Evolutionary conservation across 1,284 basidiomycete species (phyloP).

Genomic region (Laetiporus sulphureus): DNA sequence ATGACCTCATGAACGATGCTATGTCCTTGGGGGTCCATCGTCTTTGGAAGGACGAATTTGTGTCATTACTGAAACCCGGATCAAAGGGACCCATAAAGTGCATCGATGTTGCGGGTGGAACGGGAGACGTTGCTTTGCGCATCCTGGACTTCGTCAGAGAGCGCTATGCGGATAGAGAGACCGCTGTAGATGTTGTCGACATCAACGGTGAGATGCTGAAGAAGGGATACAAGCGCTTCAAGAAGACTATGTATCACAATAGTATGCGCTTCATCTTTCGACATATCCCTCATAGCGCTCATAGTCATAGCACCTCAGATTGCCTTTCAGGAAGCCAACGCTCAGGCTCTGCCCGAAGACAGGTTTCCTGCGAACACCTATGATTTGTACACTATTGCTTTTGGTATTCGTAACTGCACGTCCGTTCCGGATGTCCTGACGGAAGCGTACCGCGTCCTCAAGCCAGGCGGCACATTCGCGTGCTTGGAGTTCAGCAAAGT

Average conservation of each 20-base stretch:
- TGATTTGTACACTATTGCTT: constrained; percentile 98
- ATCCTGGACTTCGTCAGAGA: constrained; percentile 91
- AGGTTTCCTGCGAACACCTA: constrained; percentile 78
- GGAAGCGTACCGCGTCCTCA: constrained; percentile 92
- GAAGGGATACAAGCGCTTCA: constrained; percentile 88
- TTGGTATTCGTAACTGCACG: constrained; percentile 98
- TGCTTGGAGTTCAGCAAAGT: constrained; percentile 98
- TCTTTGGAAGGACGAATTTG: constrained; percentile 95
- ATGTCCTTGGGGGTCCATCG: constrained; percentile 96
- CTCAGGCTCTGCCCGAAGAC: constrained; percentile 68
- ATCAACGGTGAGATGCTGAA: constrained; percentile 95
- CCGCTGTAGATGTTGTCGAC: constrained; percentile 88
- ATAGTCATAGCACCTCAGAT: constrained; percentile 78
- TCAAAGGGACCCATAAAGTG: constrained; percentile 67
- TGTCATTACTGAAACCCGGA: constrained; percentile 77
- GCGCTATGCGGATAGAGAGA: constrained; percentile 83
- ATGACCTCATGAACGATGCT: constrained; percentile 99
- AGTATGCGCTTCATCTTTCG: constrained; percentile 48
- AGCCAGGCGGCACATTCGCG: constrained; percentile 93
- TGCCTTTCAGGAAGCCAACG: constrained; percentile 90
- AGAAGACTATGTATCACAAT: constrained; percentile 94
- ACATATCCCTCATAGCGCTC: not conserved
- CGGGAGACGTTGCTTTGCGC: constrained; percentile 94
- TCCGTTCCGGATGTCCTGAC: constrained; percentile 83
- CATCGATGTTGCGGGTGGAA: constrained; percentile 97